Base-by-base conservation (phyloP, 1,284 basidiomycete genomes). In the Pterulicium gracile region DNA sequence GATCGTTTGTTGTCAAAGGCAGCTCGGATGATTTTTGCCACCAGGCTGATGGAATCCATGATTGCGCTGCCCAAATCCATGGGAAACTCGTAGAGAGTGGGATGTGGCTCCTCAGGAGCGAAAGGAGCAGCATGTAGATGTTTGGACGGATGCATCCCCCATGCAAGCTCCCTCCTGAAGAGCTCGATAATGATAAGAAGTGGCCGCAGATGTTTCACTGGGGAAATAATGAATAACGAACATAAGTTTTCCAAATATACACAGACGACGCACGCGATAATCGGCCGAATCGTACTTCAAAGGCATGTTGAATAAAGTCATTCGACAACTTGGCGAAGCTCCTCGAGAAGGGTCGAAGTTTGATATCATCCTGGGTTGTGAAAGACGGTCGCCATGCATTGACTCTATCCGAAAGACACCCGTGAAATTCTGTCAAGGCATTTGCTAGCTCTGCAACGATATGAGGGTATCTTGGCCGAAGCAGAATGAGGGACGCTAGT, bases 281-380 rank as follows among this genome's bases (percentile, higher is more conserved):
- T 23, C 20, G 14, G 17, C n/a, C 21, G 4, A n/a, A 5, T 43
- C 50, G 19, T 22, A 57, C 56, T 49, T 60, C 59, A 3, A 59
- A 53, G 3, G 52, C 27, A 32, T 32, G 27, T 19, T 41, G 39
- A 41, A 19, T 19, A 41, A 7, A n/a, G 18, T 46, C 73, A 74
- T 0, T 65, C 63, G 15, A 70, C 69, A 51, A 71, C 69, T 1
- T 65, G 66, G 52, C 73, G 73, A 18, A 61, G 58, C 24, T 64
- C 56, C 47, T 71, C 67, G 24, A 75, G 56, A 24, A 61, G 61
- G 27, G 69, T 60, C 7, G 72, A 69, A 19, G 58, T 58, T 24
- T 58, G 54, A 1, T 73, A 54, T 2, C 73, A 53, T 14, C 63
- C 56, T 14, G 48, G 48, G 14, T 64, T 50, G n/a, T 50, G 40